A percentile compares a stretch with the other conserved stretches of the same genome.
phyloP scores from a whole-genome alignment of 208 protist species.

The Kentomonas sorsogonicus region DNA sequence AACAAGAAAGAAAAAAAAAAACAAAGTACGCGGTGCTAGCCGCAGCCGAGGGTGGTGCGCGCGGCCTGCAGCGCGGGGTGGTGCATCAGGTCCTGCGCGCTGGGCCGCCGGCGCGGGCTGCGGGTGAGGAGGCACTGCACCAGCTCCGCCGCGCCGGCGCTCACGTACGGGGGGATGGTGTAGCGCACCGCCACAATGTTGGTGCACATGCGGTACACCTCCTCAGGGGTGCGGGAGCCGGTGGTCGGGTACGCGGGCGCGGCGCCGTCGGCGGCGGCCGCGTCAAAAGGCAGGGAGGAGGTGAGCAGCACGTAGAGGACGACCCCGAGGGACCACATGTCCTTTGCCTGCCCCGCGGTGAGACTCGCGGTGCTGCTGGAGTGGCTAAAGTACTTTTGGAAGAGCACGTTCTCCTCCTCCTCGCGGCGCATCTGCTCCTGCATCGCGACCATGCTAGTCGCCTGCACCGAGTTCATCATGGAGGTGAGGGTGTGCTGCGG shows the following conservation, averaged over 20 bases:
- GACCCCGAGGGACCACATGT: conserved; percentile 93
- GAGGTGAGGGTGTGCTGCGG: conserved; percentile 23
- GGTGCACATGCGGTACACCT: conserved; percentile 39
- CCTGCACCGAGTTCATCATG: conserved; percentile 19
- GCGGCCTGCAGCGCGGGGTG: conserved; percentile 28
- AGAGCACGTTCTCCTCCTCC: neutral
- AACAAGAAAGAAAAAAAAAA: no score
- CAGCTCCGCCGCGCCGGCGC: conserved; percentile 26
- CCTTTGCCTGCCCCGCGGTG: conserved; percentile 75
- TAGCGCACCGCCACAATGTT: conserved; percentile 57
- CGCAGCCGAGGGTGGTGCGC: no score
- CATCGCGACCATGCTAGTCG: neutral
- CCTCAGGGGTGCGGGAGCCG: conserved; percentile 17
- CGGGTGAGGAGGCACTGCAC: conserved; percentile 32
- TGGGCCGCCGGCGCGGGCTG: conserved; percentile 33
- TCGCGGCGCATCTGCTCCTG: neutral
- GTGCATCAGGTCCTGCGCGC: conserved; percentile 26
- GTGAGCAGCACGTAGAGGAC: conserved; percentile 89
- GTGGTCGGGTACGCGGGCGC: conserved; percentile 6
- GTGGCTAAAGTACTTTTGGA: neutral
- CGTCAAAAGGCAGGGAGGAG: conserved; percentile 75
- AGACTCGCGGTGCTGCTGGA: conserved; percentile 1
- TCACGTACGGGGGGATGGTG: conserved; percentile 38
- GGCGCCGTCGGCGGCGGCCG: conserved; percentile 15
- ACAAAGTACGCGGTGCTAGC: no score